phyloP scores from a whole-genome alignment of 2,329 filamentous ascomycete genomes.

The Diaporthe vaccinii region DNA sequence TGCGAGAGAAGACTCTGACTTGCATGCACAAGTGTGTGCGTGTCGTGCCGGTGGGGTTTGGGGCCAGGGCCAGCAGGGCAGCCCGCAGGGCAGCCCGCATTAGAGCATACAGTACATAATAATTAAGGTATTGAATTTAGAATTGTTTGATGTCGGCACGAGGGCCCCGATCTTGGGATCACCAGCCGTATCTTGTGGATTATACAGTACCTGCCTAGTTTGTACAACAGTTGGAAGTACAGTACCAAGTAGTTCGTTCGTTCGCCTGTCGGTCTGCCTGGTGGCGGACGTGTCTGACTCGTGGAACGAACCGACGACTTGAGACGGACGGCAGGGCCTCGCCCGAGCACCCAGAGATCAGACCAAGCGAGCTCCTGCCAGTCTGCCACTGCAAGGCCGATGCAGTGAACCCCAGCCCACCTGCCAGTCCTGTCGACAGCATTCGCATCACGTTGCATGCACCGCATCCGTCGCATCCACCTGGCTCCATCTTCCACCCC shows the following conservation, averaged over 20 bases:
- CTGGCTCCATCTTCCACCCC: not conserved
- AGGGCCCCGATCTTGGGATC: conserved; percentile 22
- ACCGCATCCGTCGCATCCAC: conserved; percentile 1
- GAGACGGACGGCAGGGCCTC: conserved; percentile 27
- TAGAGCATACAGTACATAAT: not conserved
- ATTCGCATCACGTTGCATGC: conserved; percentile 17
- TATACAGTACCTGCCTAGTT: not conserved
- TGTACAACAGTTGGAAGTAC: not conserved
- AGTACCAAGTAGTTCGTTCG: not conserved
- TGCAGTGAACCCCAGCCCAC: not conserved
- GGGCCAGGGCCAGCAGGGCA: not conserved
- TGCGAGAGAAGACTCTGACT: not conserved
- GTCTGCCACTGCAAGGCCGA: not conserved
- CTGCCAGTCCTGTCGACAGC: not conserved
- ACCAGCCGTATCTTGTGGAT: not conserved
- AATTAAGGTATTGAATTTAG: not conserved
- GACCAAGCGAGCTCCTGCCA: not conserved
- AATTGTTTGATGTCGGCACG: conserved; percentile 16
- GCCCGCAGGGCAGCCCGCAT: not conserved
- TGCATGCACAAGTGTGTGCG: not conserved
- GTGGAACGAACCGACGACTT: conserved; percentile 14
- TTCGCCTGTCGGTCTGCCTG: not conserved
- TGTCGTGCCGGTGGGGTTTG: conserved; percentile 1
- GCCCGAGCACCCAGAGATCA: conserved; percentile 10
- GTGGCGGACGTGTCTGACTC: not conserved